Percentiles rank a stretch among this genome's conserved stretches.
phyloP scores from a whole-genome alignment of 2,329 filamentous ascomycete species.

The Epichloe sp. region DNA sequence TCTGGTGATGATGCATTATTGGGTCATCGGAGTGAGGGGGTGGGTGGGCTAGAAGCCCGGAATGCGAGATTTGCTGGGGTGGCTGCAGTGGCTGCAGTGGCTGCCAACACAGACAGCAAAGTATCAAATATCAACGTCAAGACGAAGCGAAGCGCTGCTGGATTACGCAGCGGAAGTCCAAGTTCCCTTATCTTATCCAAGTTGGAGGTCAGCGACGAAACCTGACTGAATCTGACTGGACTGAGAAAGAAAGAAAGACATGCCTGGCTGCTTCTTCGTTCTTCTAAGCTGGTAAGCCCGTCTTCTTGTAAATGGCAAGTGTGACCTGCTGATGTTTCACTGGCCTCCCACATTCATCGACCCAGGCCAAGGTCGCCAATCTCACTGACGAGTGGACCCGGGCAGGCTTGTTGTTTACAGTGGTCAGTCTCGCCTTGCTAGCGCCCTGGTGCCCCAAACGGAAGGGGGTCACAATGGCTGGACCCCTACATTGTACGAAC shows the following conservation, averaged over 20 bases:
- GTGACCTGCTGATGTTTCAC: neutral
- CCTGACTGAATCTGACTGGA: no score
- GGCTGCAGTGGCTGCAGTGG: neutral
- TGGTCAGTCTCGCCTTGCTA: neutral
- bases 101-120: constrained; percentile 1
- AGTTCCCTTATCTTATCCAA: no score
- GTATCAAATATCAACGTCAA: neutral
- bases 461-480: neutral
- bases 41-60: neutral
- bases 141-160: neutral
- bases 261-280: neutral
- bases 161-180: no score
- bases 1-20: neutral
- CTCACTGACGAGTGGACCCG: neutral
- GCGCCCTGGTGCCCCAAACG: neutral
- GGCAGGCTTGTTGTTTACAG: neutral
- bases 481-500: neutral
- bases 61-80: neutral
- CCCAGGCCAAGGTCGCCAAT: neutral
- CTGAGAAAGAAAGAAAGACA: neutral
- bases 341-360: neutral
- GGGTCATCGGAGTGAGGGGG: neutral
- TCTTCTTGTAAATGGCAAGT: neutral
- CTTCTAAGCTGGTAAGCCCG: neutral
- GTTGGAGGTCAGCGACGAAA: no score